A percentile compares a stretch with the other conserved stretches of the same genome.
These are phyloP conservation scores for Brasenia schreberi DNA, from an alignment of 164 flowering plant genomes.

Conservation along the genomic window DNA sequence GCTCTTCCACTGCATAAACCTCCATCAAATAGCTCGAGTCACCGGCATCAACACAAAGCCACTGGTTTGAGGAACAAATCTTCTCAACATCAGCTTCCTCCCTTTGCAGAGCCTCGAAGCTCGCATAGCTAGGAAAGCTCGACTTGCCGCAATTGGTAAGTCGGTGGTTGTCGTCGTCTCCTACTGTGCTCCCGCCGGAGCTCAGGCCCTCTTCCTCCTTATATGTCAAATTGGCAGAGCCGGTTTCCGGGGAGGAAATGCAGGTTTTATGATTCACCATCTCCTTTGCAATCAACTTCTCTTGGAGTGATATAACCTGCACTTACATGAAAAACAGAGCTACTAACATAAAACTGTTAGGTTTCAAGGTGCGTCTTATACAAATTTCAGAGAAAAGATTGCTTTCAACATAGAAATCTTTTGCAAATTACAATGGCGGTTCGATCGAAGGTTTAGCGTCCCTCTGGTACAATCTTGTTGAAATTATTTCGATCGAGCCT, in stretches of 20 bases:
- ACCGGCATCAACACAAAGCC: conserved; percentile 1
- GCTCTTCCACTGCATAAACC: background rate
- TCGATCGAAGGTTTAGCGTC: too few relatives aligned
- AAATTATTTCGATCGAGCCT: too few relatives aligned
- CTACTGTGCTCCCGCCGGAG: conserved; percentile 50
- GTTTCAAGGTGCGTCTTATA: too few relatives aligned
- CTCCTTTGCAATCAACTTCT: conserved; percentile 44
- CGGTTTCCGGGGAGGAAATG: background rate
- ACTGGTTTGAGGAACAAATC: conserved; percentile 9
- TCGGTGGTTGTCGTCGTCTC: conserved; percentile 63
- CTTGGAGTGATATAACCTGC: conserved; percentile 46
- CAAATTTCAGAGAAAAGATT: too few relatives aligned
- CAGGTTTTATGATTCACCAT: background rate
- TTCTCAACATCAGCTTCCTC: conserved; percentile 35
- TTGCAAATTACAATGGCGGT: too few relatives aligned
- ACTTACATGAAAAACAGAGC: background rate
- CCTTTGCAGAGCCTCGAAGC: conserved; percentile 22
- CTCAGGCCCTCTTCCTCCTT: conserved; percentile 50
- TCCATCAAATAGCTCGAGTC: background rate
- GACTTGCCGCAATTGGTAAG: conserved; percentile 66
- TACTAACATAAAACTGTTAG: too few relatives aligned
- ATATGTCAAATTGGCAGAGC: too few relatives aligned
- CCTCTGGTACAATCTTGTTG: too few relatives aligned
- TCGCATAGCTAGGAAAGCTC: conserved; percentile 15
- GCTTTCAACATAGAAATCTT: too few relatives aligned